phyloP scores from a whole-genome alignment of 2,329 filamentous ascomycete genomes.

The Zopfia rhizophila region DNA sequence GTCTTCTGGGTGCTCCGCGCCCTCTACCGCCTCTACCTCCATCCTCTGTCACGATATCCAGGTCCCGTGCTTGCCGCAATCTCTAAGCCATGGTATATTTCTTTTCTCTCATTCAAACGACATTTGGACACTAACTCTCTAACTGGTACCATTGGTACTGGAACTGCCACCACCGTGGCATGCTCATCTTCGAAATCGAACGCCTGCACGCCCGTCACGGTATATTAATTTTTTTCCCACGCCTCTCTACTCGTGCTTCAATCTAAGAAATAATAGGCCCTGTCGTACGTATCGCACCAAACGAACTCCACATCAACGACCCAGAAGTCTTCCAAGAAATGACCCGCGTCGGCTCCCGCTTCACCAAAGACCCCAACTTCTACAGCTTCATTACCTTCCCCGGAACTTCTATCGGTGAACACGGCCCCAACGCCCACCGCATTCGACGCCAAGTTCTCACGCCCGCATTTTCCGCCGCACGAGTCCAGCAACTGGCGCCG shows the following conservation, averaged over 20 bases:
- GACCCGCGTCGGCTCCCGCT: constrained; percentile 19
- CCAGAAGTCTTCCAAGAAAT: constrained; percentile 27
- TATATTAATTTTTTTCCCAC: not conserved
- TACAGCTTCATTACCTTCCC: constrained; percentile 23
- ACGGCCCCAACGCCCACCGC: constrained; percentile 16
- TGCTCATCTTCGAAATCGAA: constrained; percentile 23
- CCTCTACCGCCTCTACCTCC: constrained; percentile 22
- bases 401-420: constrained; percentile 17
- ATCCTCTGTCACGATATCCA: constrained; percentile 20
- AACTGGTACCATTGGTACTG: constrained; percentile 21
- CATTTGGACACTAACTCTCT: not conserved
- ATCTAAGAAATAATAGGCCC: constrained; percentile 24
- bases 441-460: constrained; percentile 23
- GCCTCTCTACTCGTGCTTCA: too few relatives aligned
- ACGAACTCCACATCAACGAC: constrained; percentile 36
- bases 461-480: constrained; percentile 22
- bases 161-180: constrained; percentile 21
- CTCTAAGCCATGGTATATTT: constrained; percentile 17
- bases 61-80: constrained; percentile 22
- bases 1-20: constrained; percentile 13
- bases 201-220: constrained; percentile 12
- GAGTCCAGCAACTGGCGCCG: constrained; percentile 16
- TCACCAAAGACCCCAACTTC: constrained; percentile 25
- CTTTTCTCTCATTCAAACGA: too few relatives aligned
- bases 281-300: constrained; percentile 30